Conservation (phyloP, 495 filamentous ascomycete species). For the Talaromyces wortmannii region DNA sequence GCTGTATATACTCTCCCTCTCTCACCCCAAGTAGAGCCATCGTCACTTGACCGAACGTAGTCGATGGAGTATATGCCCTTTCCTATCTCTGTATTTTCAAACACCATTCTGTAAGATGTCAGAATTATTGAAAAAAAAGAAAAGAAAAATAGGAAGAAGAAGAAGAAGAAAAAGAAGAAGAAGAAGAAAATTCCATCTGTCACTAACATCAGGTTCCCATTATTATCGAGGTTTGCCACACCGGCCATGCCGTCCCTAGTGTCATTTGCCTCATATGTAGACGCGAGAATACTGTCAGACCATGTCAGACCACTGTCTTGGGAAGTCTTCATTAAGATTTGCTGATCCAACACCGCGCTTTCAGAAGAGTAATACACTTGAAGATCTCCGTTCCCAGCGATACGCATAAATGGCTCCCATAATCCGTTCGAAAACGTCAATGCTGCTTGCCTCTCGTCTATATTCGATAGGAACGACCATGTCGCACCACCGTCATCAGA, state of each 20-base stretch:
- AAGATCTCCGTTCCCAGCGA: constrained; percentile 20
- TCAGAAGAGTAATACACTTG: constrained; percentile 40
- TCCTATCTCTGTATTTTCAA: constrained; percentile 17
- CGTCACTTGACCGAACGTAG: constrained; percentile 31
- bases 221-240: constrained; percentile 14
- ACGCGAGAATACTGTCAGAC: constrained; percentile 20
- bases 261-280: constrained; percentile 16
- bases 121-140: background rate
- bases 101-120: background rate
- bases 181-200: constrained; percentile 17
- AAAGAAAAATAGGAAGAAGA: no score
- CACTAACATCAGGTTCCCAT: constrained; percentile 27
- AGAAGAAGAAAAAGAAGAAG: background rate
- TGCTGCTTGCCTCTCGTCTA: constrained; percentile 16
- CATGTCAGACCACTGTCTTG: constrained; percentile 32
- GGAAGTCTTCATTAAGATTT: constrained; percentile 35
- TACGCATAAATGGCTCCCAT: constrained; percentile 40
- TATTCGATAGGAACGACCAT: constrained; percentile 29
- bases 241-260: constrained; percentile 39
- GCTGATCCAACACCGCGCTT: constrained; percentile 31
- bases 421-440: constrained; percentile 21
- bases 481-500: constrained; percentile 30
- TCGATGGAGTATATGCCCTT: constrained; percentile 28
- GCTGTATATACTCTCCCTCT: constrained; percentile 26
- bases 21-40: constrained; percentile 28